Evolutionary conservation across 345 rosid species (phyloP), one percentile per base, ranked within the genome.

Genomic region (Syzygium jambos): DNA sequence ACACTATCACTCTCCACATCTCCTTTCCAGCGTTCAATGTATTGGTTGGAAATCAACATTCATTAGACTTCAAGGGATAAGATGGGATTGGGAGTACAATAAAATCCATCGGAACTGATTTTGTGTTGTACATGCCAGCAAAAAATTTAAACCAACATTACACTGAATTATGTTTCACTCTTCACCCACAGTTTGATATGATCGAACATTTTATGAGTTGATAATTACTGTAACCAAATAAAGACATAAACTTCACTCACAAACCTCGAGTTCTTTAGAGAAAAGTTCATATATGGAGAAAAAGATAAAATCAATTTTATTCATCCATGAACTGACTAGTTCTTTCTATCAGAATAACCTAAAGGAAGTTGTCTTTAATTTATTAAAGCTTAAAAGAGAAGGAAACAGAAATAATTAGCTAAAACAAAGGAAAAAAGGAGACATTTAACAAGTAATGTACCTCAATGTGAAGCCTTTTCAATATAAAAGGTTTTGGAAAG

Each of bases 401-500:
- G 54, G 77, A 63, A 41, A 56, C 52, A 29, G 34, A 57, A 57
- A 49, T 9, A 52, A 49, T 46, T 52, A 46, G 23, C 25, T 13
- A 61, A 86, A 61, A n/a, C 14, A 21, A 68, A 68, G 82, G 54
- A 14, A n/a, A 17, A 86, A 21, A 30, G 51, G 27, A 52, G 23
- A 68, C 51, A 80, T 29, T 56, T 30, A 23, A n/a, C 53, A 78
- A 49, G 85, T 83, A 85, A 83, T 85, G 55, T 93, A 95, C 99
- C 98, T 96, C 98, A 51, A 93, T 83, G 88, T 96, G 94, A 63
- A 92, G 95, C 90, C 95, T 97, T 90, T 93, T 97, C 90, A 95
- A 93, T 87, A 96, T 95, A 88, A 97, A 96, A 57, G 99, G 98
- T 89, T 97, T 97, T 15, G 99, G 98, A 91, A 97, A 93, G 88